Conservation (phyloP, 352 stramenopile species). For the Aphanomyces astaci region DNA sequence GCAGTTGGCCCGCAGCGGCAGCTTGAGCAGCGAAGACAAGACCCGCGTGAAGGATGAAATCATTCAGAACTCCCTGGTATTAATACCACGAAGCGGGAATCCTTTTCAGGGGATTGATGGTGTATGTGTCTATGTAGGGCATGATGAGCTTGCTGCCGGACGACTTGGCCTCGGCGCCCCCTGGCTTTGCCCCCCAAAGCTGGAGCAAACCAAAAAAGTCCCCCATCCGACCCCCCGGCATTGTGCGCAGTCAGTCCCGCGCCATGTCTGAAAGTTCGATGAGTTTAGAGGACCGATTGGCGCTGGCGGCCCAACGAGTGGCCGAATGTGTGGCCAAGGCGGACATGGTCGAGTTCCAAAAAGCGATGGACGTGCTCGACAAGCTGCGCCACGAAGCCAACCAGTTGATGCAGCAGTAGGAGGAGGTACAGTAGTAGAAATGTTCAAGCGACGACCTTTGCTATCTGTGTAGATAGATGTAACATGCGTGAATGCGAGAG, state of each 20-base stretch:
- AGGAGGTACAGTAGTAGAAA: background rate
- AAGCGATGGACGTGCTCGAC: slow-evolving; percentile 73
- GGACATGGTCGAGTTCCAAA: slow-evolving; percentile 75
- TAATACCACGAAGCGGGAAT: background rate
- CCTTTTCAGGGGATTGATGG: background rate
- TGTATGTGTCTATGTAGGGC: background rate
- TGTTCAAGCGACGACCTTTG: background rate
- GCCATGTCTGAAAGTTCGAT: background rate
- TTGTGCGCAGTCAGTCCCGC: background rate
- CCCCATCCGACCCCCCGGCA: background rate
- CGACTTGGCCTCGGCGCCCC: background rate
- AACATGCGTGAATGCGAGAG: background rate
- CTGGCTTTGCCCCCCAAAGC: background rate
- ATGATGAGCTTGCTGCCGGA: slow-evolving; percentile 10
- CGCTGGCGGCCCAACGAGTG: slow-evolving; percentile 52
- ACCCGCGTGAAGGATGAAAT: slow-evolving; percentile 79
- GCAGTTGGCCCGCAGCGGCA: slow-evolving; percentile 65
- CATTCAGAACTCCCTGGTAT: slow-evolving; percentile 68
- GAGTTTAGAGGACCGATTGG: slow-evolving; percentile 54
- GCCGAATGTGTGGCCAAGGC: slow-evolving; percentile 66
- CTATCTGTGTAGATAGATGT: background rate
- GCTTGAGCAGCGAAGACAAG: slow-evolving; percentile 75
- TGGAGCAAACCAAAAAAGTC: background rate
- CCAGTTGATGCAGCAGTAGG: slow-evolving; percentile 61
- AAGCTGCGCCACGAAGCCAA: slow-evolving; percentile 69